Base-by-base conservation (phyloP, 2,329 filamentous ascomycete species). In the Neonectria hederae region DNA sequence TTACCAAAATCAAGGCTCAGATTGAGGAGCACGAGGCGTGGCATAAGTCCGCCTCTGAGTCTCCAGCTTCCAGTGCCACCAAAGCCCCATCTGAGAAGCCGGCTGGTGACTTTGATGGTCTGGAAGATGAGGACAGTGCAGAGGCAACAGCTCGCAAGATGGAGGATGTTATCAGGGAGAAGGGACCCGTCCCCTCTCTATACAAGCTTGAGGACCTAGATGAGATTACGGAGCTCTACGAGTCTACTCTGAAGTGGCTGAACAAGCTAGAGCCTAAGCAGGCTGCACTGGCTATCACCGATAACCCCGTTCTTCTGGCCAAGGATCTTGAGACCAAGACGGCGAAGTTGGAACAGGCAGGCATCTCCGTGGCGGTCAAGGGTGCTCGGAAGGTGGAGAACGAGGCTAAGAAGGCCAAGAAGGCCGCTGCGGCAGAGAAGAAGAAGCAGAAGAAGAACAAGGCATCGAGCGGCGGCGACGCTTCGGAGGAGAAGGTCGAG, bases 171-270 rank as follows among this genome's bases (percentile, higher is more conserved):
- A 67, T 78, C 30, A 75, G 80, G 62, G 81, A 84, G 58, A 77
- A 79, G 55, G 86, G 87, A 0, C 85, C 88, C 19, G 80, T 86
- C 24, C 87, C 90, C 45, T 87, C 90, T 19, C 81, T 91, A 40
- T 97, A 97, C 81, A 90, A 86, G 0, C 81, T 88, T 9, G 87
- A 90, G 30, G 94, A 98, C 73, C 82, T 97, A 32, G 83, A 85
- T 45, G 82, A 84, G 52, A 82, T 96, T 24, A 86, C 89, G 55
- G 83, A 86, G 11, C 81, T 89, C 19, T 87, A 90, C 73, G 85
- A 88, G 28, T 84, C 87, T 14, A 87, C 90, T 19, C 81, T 85
- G 17, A 83, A 85, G 21, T 99, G 95, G 95, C 84, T 99, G 21
- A 86, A 89, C 32, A 86, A 91, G 68, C 90, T 92, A 75, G 80